Conservation (phyloP, 371 early-diverging fungal genomes). For the Circinella umbellata region DNA sequence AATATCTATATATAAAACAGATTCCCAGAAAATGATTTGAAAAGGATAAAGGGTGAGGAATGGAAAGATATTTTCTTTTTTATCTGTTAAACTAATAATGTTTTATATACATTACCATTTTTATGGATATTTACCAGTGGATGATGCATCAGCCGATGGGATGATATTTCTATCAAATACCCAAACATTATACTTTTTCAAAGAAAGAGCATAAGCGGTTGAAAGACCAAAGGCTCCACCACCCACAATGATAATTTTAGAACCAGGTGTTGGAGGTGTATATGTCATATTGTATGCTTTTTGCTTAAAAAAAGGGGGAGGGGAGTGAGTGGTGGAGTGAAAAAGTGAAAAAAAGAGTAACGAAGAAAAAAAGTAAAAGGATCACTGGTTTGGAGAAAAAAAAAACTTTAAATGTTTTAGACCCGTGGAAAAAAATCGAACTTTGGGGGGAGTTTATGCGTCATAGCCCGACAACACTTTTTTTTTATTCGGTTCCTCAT, state of each 20-base stretch:
- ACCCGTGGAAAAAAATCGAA: constrained; percentile 2
- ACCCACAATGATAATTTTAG: constrained; percentile 56
- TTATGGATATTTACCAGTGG: constrained; percentile 31
- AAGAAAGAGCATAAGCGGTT: constrained; percentile 49
- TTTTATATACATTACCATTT: too few relatives aligned
- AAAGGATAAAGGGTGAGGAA: too few relatives aligned
- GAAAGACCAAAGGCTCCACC: constrained; percentile 60
- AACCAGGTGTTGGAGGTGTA: constrained; percentile 11
- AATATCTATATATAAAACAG: constrained; percentile 36
- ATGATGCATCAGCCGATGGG: constrained; percentile 53
- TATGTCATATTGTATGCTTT: background rate
- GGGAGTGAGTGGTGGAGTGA: background rate
- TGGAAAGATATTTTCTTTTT: too few relatives aligned
- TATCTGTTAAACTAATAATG: too few relatives aligned
- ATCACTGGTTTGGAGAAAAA: too few relatives aligned
- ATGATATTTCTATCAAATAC: constrained; percentile 50
- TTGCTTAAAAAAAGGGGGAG: too few relatives aligned
- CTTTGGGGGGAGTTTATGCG: background rate
- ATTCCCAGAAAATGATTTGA: background rate
- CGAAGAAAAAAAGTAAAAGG: too few relatives aligned
- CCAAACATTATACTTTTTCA: constrained; percentile 40
- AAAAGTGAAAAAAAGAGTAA: background rate
- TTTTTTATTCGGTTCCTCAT: too few relatives aligned
- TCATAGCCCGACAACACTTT: background rate
- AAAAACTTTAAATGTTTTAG: background rate